Conservation (phyloP, 2,329 filamentous ascomycete species). For the Chrysosporium queenslandicum region DNA sequence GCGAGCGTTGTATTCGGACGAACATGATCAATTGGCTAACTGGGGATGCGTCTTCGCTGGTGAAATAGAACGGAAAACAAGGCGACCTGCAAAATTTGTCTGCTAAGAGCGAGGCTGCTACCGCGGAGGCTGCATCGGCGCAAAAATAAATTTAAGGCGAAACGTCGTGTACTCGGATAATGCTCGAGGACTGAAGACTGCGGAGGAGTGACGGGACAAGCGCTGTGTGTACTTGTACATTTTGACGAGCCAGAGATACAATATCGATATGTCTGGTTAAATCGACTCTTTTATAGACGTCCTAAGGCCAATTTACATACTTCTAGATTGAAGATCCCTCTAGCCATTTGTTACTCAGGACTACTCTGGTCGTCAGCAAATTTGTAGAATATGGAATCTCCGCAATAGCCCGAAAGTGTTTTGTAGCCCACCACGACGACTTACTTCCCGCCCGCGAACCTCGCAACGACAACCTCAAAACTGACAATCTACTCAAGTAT, state of each 20-base stretch:
- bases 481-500: neutral
- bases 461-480: neutral
- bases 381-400: neutral
- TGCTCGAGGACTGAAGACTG: conserved; percentile 15
- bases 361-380: neutral
- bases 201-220: conserved; percentile 18
- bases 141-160: conserved; percentile 31
- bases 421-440: neutral
- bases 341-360: neutral
- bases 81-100: conserved; percentile 68
- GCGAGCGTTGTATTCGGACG: neutral
- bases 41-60: neutral
- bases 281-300: conserved; percentile 4
- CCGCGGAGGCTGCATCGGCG: conserved; percentile 36
- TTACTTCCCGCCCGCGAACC: neutral
- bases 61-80: conserved; percentile 81
- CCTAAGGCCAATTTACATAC: neutral
- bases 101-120: conserved; percentile 40
- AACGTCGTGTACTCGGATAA: conserved; percentile 14
- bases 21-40: neutral
- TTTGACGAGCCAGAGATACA: neutral
- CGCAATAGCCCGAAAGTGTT: neutral
- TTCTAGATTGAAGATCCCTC: neutral
- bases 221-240: conserved; percentile 14
- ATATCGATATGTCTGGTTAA: neutral